These are phyloP conservation scores for Bauhinia variegata DNA, from an alignment of 306 rosid species.

Conservation along the genomic window DNA sequence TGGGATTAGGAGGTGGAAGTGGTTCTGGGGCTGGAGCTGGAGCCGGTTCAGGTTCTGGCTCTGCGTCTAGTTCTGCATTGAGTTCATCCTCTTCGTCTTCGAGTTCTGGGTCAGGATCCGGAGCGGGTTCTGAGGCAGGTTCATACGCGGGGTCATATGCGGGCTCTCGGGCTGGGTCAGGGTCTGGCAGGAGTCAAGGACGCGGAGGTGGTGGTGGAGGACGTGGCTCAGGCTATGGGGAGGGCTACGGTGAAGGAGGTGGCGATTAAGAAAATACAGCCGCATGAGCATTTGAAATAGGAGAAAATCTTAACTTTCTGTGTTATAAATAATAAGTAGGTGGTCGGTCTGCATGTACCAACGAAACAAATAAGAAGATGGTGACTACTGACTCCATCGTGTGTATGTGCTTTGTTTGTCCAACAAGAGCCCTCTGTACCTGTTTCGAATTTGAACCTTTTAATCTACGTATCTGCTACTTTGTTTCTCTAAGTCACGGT, in stretches of 20 bases:
- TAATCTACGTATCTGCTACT: neutral
- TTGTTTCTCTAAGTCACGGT: neutral
- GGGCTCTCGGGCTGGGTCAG: slow-evolving; percentile 57
- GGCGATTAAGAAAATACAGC: slow-evolving; percentile 41
- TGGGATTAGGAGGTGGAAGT: slow-evolving; percentile 56
- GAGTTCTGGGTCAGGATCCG: slow-evolving; percentile 47
- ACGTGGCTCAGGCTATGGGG: slow-evolving; percentile 30
- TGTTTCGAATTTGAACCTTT: slow-evolving; percentile 9
- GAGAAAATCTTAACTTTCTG: slow-evolving; percentile 20
- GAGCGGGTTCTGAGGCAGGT: slow-evolving; percentile 54
- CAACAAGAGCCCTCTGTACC: slow-evolving; percentile 14
- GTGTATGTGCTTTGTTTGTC: slow-evolving; percentile 8
- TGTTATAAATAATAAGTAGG: slow-evolving; percentile 31
- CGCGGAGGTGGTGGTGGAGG: slow-evolving; percentile 19
- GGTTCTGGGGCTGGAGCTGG: slow-evolving; percentile 59
- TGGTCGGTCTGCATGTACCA: neutral
- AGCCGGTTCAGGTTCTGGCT: slow-evolving; percentile 48
- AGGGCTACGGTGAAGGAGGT: slow-evolving; percentile 47
- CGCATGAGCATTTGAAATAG: slow-evolving; percentile 1
- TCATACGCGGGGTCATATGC: slow-evolving; percentile 42
- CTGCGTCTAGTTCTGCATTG: slow-evolving; percentile 53
- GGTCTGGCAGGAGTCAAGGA: slow-evolving; percentile 34
- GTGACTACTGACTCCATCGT: slow-evolving; percentile 11
- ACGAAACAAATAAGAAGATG: slow-evolving; percentile 24
- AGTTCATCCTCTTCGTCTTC: slow-evolving; percentile 54